Evolutionary conservation across 768 basidiomycete genomes (phyloP), one percentile per base, ranked within the genome.

Genomic region (Calocera cornea): DNA sequence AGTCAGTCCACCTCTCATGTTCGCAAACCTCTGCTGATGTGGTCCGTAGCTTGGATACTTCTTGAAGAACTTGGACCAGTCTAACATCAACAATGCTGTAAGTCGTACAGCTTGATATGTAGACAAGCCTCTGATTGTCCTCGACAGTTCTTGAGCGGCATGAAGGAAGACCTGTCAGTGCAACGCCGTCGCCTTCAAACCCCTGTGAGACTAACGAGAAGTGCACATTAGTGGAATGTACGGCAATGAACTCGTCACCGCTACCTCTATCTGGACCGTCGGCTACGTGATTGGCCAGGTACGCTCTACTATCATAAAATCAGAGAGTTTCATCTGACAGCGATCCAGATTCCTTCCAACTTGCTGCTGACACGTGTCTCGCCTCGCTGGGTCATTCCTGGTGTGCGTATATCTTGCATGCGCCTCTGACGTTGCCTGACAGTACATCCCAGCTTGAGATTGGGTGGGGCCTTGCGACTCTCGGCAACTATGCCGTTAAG

Each of bases 321-420:
- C 40, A 41, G 40, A 41, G 11, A 41, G n/a, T n/a, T n/a, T 19
- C 10, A 41, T 34, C 2, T 64, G 27, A 64, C 8, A 22, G 16
- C 5, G n/a, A 2, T 19, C 11, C 68, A 66, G 38, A 68, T 72
- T 27, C 74, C 73, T 1, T 69, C 68, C 36, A 72, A 74, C 38
- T 24, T 73, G 17, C 64, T 75, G 14, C 65, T 75, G 1, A 74
- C 73, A 1, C 67, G 72, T 34, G 68, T 75, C 54, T 69, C 68
- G 10, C 74, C 74, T 41, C 70, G 73, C 38, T 75, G 68, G 66
- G 70, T 74, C 63, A 74, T 74, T 33, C 72, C 74, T 1, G 40
- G 69, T 2, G 70, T 67, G 19, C 7, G 36, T 65, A 60, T 60
- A 60, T 31, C 11, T 24, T 41, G 7, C 36, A 2, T 67, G 27